These are phyloP conservation scores for Boletus pseudo-olivaceus DNA, from an alignment of 768 basidiomycete genomes.

Conservation along the genomic window DNA sequence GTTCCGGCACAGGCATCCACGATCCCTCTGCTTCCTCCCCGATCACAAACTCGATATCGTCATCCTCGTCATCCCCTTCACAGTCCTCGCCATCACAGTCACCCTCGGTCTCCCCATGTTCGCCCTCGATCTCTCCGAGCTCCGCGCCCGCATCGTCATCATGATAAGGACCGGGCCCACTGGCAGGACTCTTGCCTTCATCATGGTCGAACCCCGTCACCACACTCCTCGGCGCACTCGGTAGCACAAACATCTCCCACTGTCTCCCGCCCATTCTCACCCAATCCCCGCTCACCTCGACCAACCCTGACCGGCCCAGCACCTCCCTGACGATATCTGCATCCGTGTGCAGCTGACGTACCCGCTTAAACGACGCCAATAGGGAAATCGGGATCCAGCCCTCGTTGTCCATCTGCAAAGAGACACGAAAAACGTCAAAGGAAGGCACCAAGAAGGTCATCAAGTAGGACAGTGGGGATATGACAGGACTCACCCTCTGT, in stretches of 20 bases:
- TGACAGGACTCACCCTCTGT: conserved; percentile 53
- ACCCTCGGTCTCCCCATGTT: conserved; percentile 20
- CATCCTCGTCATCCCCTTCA: conserved; percentile 59
- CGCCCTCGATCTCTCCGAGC: conserved; percentile 13
- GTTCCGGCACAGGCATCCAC: conserved; percentile 35
- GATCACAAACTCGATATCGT: conserved; percentile 74
- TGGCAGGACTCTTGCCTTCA: background rate
- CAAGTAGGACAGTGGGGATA: background rate
- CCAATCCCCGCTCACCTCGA: conserved; percentile 66
- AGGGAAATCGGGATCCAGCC: conserved; percentile 85
- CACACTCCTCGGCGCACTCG: conserved; percentile 51
- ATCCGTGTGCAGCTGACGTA: conserved; percentile 62
- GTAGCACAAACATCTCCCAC: conserved; percentile 62
- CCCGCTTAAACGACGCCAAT: conserved; percentile 85
- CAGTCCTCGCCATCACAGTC: conserved; percentile 34
- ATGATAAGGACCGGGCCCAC: background rate
- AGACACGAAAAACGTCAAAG: background rate
- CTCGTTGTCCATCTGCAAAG: conserved; percentile 74
- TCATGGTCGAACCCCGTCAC: conserved; percentile 13
- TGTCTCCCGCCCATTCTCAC: conserved; percentile 60
- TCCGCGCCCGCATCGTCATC: conserved; percentile 3
- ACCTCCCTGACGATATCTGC: conserved; percentile 64
- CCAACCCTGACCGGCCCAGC: conserved; percentile 57
- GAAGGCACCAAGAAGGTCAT: background rate
- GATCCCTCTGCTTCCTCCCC: conserved; percentile 42